Percentiles rank a stretch among this genome's conserved stretches.
These are phyloP conservation scores for Leccinum uliginosum DNA, from an alignment of 768 basidiomycete species.

Conservation along the genomic window DNA sequence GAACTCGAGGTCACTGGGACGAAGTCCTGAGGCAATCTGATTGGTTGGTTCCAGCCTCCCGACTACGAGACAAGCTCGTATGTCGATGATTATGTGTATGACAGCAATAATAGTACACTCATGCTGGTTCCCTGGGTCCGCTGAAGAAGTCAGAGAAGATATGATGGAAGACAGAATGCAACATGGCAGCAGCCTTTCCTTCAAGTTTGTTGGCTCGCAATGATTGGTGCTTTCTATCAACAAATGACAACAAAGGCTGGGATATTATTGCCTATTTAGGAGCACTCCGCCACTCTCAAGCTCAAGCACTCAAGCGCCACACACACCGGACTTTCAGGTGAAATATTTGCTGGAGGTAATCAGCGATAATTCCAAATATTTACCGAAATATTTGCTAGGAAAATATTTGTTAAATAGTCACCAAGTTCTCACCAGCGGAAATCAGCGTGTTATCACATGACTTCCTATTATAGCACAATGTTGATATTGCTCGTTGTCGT, in stretches of 20 bases:
- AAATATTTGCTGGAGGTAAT: too few relatives aligned
- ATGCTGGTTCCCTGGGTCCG: background rate
- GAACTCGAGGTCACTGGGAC: background rate
- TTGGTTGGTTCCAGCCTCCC: background rate
- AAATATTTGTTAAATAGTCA: too few relatives aligned
- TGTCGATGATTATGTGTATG: too few relatives aligned
- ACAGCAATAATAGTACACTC: background rate
- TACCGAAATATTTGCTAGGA: too few relatives aligned
- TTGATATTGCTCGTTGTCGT: too few relatives aligned
- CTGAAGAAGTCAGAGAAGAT: background rate
- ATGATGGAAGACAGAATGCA: background rate
- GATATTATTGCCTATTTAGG: background rate
- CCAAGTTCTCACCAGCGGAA: too few relatives aligned
- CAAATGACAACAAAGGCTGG: background rate
- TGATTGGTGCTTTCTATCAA: background rate
- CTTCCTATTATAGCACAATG: too few relatives aligned
- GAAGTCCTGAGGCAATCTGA: background rate
- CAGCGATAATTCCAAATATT: too few relatives aligned
- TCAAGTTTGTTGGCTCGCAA: background rate
- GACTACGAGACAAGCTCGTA: background rate
- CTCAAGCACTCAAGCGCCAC: too few relatives aligned
- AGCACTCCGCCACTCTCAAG: background rate
- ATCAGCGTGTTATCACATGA: too few relatives aligned
- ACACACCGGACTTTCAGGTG: background rate
- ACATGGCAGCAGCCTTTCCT: background rate